Conservation (phyloP, 2,329 filamentous ascomycete genomes). For the Didymosphaeria variabile region DNA sequence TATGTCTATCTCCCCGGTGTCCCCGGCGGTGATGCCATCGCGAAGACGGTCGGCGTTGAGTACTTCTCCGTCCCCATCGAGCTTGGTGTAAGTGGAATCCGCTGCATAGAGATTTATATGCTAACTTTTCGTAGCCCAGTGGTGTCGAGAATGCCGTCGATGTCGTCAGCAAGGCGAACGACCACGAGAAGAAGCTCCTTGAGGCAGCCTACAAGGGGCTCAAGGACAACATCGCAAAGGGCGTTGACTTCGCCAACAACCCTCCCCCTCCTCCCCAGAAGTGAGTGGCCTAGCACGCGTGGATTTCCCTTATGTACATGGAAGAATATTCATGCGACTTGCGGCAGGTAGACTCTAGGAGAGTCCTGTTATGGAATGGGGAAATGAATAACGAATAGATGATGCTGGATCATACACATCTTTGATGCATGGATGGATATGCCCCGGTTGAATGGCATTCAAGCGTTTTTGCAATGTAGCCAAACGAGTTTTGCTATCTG, state of each 20-base stretch:
- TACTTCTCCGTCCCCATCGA: slow-evolving; percentile 97
- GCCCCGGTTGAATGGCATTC: not conserved
- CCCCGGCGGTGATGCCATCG: slow-evolving; percentile 83
- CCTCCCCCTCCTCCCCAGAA: slow-evolving; percentile 72
- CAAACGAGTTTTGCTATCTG: slow-evolving; percentile 1
- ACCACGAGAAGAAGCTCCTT: slow-evolving; percentile 89
- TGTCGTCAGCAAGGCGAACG: slow-evolving; percentile 77
- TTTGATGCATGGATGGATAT: slow-evolving; percentile 6
- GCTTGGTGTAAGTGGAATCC: slow-evolving; percentile 79
- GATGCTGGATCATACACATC: slow-evolving; percentile 6
- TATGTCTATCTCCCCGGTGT: slow-evolving; percentile 95
- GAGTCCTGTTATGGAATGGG: not conserved
- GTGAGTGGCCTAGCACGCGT: slow-evolving; percentile 31
- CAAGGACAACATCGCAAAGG: slow-evolving; percentile 94
- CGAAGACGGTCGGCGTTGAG: slow-evolving; percentile 81
- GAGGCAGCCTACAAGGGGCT: slow-evolving; percentile 78
- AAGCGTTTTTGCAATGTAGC: slow-evolving; percentile 11
- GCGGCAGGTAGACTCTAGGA: slow-evolving; percentile 32
- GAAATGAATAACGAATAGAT: slow-evolving; percentile 11
- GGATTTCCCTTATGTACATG: not conserved
- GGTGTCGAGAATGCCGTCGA: slow-evolving; percentile 89
- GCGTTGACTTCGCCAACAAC: slow-evolving; percentile 87
- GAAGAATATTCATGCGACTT: slow-evolving; percentile 20
- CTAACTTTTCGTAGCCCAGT: slow-evolving; percentile 66
- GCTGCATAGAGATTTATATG: not conserved